These are phyloP conservation scores for Coemansia sp. DNA, from an alignment of 192 early-diverging fungal genomes.

Conservation along the genomic window DNA sequence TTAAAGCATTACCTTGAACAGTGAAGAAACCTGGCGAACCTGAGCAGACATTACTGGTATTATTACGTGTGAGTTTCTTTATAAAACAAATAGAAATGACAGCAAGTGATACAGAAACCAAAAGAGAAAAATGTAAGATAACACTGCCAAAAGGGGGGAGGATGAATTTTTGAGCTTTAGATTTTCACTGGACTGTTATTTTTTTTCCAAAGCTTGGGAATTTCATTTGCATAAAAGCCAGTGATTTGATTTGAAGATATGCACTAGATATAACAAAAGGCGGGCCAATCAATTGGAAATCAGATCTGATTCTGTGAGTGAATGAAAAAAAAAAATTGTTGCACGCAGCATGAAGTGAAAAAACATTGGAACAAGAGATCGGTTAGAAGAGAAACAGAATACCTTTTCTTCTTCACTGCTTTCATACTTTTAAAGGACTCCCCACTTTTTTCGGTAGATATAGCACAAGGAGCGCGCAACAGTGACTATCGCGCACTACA, in stretches of 20 bases:
- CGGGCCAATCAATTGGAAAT: background rate
- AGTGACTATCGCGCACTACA: background rate
- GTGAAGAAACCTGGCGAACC: slow-evolving; percentile 55
- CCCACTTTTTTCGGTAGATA: background rate
- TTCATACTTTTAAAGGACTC: background rate
- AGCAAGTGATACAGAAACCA: background rate
- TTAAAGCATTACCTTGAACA: slow-evolving; percentile 45
- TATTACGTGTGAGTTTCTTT: background rate
- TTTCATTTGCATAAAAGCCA: background rate
- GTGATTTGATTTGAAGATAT: background rate
- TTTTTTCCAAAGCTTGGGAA: background rate
- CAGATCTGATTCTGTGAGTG: background rate
- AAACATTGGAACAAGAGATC: slow-evolving; percentile 10
- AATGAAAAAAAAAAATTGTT: slow-evolving; percentile 1
- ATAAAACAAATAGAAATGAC: slow-evolving; percentile 5
- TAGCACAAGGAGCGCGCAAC: background rate
- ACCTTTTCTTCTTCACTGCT: background rate
- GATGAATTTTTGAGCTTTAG: no score
- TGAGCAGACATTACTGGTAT: slow-evolving; percentile 22
- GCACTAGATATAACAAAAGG: background rate
- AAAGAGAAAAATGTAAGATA: background rate
- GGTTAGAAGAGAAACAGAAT: background rate
- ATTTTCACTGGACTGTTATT: no score
- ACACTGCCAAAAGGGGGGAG: no score
- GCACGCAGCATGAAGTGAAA: background rate